Conservation (phyloP, 2,329 filamentous ascomycete species). For the Ophiostoma australiae region DNA sequence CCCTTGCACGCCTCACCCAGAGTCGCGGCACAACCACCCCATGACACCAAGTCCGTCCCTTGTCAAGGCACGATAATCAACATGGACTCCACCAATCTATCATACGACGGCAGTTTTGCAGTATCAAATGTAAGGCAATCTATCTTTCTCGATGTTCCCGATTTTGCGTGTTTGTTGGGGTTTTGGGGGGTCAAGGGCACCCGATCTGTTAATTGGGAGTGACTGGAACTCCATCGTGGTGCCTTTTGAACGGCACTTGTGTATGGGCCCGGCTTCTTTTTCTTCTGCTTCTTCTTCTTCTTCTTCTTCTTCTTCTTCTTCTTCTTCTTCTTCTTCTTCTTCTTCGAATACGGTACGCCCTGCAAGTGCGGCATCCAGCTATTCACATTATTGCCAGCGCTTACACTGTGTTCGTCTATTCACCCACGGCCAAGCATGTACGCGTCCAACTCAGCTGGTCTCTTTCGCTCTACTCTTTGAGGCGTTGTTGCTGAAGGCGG, state of each 20-base stretch:
- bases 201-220: neutral
- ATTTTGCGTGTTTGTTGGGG: neutral
- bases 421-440: neutral
- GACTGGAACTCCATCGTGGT: neutral
- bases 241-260: too few relatives aligned
- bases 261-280: neutral
- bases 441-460: neutral
- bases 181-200: neutral
- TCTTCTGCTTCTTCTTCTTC: too few relatives aligned
- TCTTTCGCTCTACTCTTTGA: neutral
- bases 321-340: too few relatives aligned
- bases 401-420: neutral
- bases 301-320: too few relatives aligned
- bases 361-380: neutral
- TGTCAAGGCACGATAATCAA: neutral
- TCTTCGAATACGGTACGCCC: neutral
- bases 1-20: neutral
- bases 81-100: slow-evolving; percentile 8
- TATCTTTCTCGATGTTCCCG: neutral
- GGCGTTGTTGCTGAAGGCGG: neutral
- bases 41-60: neutral
- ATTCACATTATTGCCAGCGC: neutral
- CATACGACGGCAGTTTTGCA: slow-evolving; percentile 6
- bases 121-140: slow-evolving; percentile 7
- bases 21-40: neutral